Conservation (phyloP, 805 yeast genomes). For the Suhomyces pyralidae region DNA sequence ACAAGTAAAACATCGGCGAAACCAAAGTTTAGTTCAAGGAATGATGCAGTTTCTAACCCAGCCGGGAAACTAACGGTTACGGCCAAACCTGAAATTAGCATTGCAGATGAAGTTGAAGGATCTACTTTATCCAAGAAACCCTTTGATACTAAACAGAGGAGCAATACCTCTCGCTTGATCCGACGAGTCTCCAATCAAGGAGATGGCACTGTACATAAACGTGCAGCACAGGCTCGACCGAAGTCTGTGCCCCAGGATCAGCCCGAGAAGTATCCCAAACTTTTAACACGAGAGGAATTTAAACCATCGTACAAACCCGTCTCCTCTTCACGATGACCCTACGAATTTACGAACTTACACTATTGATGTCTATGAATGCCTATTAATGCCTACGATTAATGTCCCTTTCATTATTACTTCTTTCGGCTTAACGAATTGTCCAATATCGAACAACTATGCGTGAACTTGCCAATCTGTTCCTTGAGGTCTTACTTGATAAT, state of each 20-base stretch:
- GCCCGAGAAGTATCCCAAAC: background rate
- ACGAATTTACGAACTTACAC: background rate
- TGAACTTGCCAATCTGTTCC: background rate
- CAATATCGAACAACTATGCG: background rate
- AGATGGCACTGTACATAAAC: background rate
- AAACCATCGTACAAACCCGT: slow-evolving; percentile 4
- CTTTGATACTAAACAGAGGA: background rate
- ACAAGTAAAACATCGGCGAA: background rate
- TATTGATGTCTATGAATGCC: background rate
- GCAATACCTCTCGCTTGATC: background rate
- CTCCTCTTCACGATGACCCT: background rate
- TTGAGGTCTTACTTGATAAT: background rate
- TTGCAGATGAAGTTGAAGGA: background rate
- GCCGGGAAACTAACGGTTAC: slow-evolving; percentile 7
- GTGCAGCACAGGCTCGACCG: slow-evolving; percentile 3
- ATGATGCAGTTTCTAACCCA: background rate
- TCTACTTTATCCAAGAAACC: background rate
- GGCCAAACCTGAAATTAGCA: background rate
- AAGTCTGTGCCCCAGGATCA: background rate
- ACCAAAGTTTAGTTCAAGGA: background rate
- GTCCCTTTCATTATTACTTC: background rate
- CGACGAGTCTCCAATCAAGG: slow-evolving; percentile 3
- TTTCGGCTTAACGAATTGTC: background rate
- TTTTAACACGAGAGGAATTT: slow-evolving; percentile 6
- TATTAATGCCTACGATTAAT: background rate